Percentiles rank a stretch among this genome's conserved stretches.
phyloP scores from a whole-genome alignment of 805 yeast species.

The Diddensiella transvaalensis region DNA sequence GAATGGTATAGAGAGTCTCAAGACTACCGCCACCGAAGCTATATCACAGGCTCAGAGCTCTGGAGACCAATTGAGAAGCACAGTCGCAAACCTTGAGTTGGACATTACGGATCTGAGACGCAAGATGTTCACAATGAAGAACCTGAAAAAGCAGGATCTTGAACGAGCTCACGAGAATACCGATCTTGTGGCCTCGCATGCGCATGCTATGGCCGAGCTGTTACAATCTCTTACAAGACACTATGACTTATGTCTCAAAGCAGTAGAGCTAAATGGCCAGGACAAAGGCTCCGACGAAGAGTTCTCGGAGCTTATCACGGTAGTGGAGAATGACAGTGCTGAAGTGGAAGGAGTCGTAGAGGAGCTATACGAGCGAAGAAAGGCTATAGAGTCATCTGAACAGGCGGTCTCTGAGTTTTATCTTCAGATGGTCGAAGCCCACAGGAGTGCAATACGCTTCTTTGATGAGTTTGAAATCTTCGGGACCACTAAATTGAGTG shows the following conservation, averaged over 20 bases:
- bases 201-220: constrained; percentile 65
- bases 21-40: constrained; percentile 31
- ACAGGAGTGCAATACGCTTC: constrained; percentile 21
- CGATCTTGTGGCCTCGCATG: constrained; percentile 36
- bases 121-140: constrained; percentile 20
- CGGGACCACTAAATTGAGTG: constrained; percentile 17
- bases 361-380: constrained; percentile 24
- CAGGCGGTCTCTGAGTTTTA: constrained; percentile 21
- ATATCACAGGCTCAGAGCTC: constrained; percentile 32
- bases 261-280: constrained; percentile 38
- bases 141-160: constrained; percentile 25
- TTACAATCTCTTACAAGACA: constrained; percentile 73
- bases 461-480: constrained; percentile 22
- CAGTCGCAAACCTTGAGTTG: constrained; percentile 27
- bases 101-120: constrained; percentile 11
- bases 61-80: constrained; percentile 22
- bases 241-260: constrained; percentile 71
- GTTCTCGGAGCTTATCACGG: constrained; percentile 53
- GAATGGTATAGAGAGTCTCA: constrained; percentile 34
- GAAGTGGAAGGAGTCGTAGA: constrained; percentile 32
- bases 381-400: constrained; percentile 19
- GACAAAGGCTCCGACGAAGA: constrained; percentile 33
- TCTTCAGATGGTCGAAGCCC: constrained; percentile 25
- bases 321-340: constrained; percentile 39
- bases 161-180: constrained; percentile 24